Percentiles rank a stretch among this genome's conserved stretches.
Conservation (phyloP, 2,329 filamentous ascomycete genomes). For the Penicillium olsonii region DNA sequence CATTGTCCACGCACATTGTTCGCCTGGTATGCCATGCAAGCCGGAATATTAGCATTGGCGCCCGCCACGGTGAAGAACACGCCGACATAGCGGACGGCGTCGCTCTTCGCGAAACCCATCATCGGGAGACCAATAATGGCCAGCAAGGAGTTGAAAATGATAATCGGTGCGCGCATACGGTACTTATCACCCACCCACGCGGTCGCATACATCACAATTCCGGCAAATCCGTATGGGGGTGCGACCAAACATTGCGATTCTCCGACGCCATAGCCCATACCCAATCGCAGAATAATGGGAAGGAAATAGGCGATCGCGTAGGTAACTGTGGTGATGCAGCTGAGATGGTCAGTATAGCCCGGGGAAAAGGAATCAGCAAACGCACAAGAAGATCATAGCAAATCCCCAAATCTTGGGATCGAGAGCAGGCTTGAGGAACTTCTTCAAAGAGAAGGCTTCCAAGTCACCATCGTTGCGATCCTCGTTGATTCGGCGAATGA, state of each 20-base stretch:
- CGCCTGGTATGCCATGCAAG: constrained; percentile 75
- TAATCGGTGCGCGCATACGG: constrained; percentile 64
- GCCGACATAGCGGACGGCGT: constrained; percentile 68
- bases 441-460: constrained; percentile 50
- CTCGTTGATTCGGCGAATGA: constrained; percentile 54
- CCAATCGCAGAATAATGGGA: constrained; percentile 67
- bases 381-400: constrained; percentile 52
- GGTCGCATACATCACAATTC: constrained; percentile 60
- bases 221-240: constrained; percentile 67
- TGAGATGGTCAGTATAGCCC: constrained; percentile 39
- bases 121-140: constrained; percentile 70
- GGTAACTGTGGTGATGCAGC: constrained; percentile 69
- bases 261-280: constrained; percentile 66
- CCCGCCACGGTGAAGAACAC: constrained; percentile 76
- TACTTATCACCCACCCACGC: constrained; percentile 68
- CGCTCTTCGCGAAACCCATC: constrained; percentile 64
- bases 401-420: constrained; percentile 60
- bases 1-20: constrained; percentile 88
- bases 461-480: constrained; percentile 55
- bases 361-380: not conserved
- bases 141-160: constrained; percentile 66
- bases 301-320: constrained; percentile 80
- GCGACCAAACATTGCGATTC: constrained; percentile 70
- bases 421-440: constrained; percentile 49
- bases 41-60: constrained; percentile 75